Evolutionary conservation across 1,139 yeast species (phyloP), one percentile per base, ranked within the genome.

Genomic region (Yamadazyma mexicana): DNA sequence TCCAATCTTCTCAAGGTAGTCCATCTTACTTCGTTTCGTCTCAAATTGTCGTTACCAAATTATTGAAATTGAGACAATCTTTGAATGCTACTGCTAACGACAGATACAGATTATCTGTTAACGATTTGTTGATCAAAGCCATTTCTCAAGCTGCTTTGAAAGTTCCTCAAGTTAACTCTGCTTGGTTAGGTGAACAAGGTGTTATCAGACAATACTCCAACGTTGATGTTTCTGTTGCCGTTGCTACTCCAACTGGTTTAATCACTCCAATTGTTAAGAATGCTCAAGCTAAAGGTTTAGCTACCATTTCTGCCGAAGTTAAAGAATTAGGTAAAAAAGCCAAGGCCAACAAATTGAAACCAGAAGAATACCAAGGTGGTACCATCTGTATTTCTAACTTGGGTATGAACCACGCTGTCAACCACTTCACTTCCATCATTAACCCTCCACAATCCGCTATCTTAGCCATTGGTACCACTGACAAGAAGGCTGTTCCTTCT

Each of bases 311-410:
- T 33, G 65, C 67, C 49, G 89, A 85, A 64, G 80, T 88, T 57
- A 92, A 92, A 76, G 96, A 85, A 56, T 79, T 92, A 56, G 98
- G 96, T 56, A 87, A 87, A 77, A 88, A 94, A 70, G 98, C 98
- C 48, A 89, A 92, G 70, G 88, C 78, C 47, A 91, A 89, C 69
- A 92, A 91, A 75, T 81, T 92, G 62, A 63, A 71, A 52, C 98
- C 98, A 48, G 95, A 88, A 66, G 98, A 92, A 73, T 94, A 85
- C 81, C 96, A 88, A 77, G 99, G 99, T 58, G 99, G 99, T 62
- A 91, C 98, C 54, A 87, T 92, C 65, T 88, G 97, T 67, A 91
- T 92, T 59, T 91, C 98, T 51, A 92, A 92, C 84, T 76, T 94
- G 77, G 99, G 98, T 61, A 92, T 92, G 98, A 92, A 92, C 81